Evolutionary conservation across 176 grass and related monocot species (phyloP), one percentile per base, ranked within the genome.

Genomic region (Oryza meyeriana): DNA sequence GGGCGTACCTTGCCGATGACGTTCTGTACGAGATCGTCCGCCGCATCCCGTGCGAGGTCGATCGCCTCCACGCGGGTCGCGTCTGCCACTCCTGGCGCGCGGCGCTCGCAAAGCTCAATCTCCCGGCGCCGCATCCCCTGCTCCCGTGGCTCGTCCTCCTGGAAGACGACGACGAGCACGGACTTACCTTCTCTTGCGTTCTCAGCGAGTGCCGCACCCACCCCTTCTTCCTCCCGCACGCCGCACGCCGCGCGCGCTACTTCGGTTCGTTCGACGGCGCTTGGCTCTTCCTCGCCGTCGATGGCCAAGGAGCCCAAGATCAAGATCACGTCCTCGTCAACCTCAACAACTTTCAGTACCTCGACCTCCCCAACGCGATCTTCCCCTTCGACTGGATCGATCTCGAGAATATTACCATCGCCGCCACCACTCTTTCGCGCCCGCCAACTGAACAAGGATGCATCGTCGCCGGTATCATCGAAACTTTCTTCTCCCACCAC

Each of bases 111-210:
- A 17, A 48, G 78, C 20, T 76, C 85, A 45, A 71, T 66, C 69
- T 18, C 48, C 17, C 48, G 48, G 48, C 6, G 48, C 18, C 18
- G 18, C 48, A 17, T 55, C 45, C 77, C n/a, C 13, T 1, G 24
- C n/a, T 81, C 65, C 65, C 65, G 66, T 81, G 47, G 45, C 65
- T 81, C 47, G 32, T 81, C 31, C 30, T 55, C 22, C 30, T 33
- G 32, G 10, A n/a, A 4, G 88, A 0, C 30, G 22, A 8, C 12
- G 22, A 3, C 12, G 41, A 44, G 4, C 44, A 45, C 13, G 13
- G 13, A 31, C 31, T 39, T 20, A 9, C 14, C n/a, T 26, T 40
- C 66, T 70, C 52, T 66, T 59, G 33, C 79, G 3, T 40, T 31
- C 24, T 81, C 66, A 52, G 42, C 42, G 30, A 4, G 44, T 4